Conservation (phyloP, 805 yeast genomes). For the Nakazawaea wickerhamii region DNA sequence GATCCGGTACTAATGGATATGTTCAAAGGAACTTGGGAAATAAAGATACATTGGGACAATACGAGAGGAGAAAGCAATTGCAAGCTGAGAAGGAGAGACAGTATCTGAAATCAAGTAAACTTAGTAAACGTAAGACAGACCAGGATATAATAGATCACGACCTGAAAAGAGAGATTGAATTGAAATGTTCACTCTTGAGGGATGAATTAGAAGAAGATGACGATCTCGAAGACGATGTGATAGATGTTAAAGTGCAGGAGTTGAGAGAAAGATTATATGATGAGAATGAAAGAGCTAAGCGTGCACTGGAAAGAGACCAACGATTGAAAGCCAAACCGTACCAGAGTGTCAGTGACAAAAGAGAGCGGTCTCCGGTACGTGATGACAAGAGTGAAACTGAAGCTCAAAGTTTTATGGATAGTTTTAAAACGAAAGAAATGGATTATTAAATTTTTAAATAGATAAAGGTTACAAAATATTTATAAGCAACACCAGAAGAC, state of each 20-base stretch:
- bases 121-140: conserved; percentile 16
- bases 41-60: conserved; percentile 30
- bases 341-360: conserved; percentile 2
- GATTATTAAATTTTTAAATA: conserved; percentile 2
- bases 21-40: conserved; percentile 40
- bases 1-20: conserved; percentile 60
- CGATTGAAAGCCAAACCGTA: background rate
- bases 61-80: conserved; percentile 28
- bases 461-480: background rate
- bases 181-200: conserved; percentile 43
- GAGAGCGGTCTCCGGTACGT: background rate
- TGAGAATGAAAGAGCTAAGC: background rate
- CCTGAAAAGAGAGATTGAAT: conserved; percentile 33
- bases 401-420: conserved; percentile 13
- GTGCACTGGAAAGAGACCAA: conserved; percentile 1
- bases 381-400: conserved; percentile 7
- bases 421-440: conserved; percentile 9
- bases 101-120: conserved; percentile 11
- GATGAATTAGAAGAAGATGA: conserved; percentile 46
- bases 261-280: conserved; percentile 21
- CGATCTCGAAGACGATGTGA: conserved; percentile 30
- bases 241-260: conserved; percentile 26
- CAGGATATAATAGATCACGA: conserved; percentile 31
- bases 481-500: background rate
- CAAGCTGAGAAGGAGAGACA: conserved; percentile 16